These are phyloP conservation scores for Cubamyces lactineus DNA, from an alignment of 768 basidiomycete genomes.

Conservation along the genomic window DNA sequence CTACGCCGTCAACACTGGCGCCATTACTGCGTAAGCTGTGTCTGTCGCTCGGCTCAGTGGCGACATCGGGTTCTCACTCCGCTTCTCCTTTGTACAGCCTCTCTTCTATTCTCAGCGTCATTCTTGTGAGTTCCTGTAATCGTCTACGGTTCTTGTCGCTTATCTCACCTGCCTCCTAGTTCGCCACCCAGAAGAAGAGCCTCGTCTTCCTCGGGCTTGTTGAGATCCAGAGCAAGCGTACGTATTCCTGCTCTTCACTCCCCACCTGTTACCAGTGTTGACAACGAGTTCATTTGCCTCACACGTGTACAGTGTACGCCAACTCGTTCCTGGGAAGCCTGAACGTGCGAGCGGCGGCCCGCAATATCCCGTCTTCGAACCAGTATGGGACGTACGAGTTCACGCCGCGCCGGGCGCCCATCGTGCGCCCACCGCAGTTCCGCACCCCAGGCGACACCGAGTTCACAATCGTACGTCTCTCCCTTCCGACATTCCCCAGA, in stretches of 20 bases:
- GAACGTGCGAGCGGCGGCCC: conserved; percentile 1
- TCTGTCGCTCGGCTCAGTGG: no score
- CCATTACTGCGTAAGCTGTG: conserved; percentile 12
- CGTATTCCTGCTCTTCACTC: no score
- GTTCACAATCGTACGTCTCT: conserved; percentile 1
- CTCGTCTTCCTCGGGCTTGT: conserved; percentile 14
- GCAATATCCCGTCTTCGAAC: not conserved
- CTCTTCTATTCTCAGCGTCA: conserved; percentile 6
- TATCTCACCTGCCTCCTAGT: not conserved
- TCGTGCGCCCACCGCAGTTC: conserved; percentile 2
- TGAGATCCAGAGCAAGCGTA: conserved; percentile 14
- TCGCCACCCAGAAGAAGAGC: conserved; percentile 9
- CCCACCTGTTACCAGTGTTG: no score
- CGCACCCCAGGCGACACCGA: not conserved
- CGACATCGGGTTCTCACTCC: no score
- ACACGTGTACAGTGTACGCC: not conserved
- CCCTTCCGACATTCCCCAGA: no score
- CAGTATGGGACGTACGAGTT: not conserved
- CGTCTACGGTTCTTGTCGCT: no score
- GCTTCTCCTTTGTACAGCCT: not conserved
- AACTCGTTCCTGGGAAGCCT: conserved; percentile 15
- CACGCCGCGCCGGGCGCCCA: not conserved
- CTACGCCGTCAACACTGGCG: conserved; percentile 14
- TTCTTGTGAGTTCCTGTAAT: not conserved
- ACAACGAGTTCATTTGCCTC: no score